Percentiles rank a stretch among this genome's conserved stretches.
phyloP scores from a whole-genome alignment of 2,329 filamentous ascomycete genomes.

The Hymenoscyphus occultus region DNA sequence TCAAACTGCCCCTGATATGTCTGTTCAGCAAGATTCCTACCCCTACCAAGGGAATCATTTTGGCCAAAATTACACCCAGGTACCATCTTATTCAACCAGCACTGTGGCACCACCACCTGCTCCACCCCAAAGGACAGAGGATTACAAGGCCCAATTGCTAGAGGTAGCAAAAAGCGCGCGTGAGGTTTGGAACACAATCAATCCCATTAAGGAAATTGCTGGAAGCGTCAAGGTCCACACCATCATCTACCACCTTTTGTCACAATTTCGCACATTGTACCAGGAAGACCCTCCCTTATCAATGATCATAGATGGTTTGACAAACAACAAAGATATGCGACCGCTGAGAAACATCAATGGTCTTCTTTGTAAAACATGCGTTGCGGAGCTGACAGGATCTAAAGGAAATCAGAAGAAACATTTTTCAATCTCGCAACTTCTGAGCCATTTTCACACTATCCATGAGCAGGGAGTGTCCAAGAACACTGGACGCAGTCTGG shows the following conservation, averaged over 20 bases:
- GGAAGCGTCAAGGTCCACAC: slow-evolving; percentile 60
- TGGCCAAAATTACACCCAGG: slow-evolving; percentile 24
- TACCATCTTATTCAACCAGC: slow-evolving; percentile 31
- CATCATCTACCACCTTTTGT: slow-evolving; percentile 60
- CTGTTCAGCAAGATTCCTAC: slow-evolving; percentile 24
- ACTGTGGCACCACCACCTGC: slow-evolving; percentile 23
- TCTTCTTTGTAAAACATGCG: slow-evolving; percentile 55
- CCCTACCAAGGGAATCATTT: slow-evolving; percentile 23
- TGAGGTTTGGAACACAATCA: slow-evolving; percentile 61
- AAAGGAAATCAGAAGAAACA: slow-evolving; percentile 38
- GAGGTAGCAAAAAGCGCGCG: slow-evolving; percentile 54
- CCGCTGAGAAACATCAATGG: slow-evolving; percentile 53
- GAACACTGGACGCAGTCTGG: slow-evolving; percentile 33
- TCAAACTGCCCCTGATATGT: slow-evolving; percentile 22
- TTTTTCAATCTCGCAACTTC: slow-evolving; percentile 58
- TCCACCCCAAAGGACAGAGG: slow-evolving; percentile 39
- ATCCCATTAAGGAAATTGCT: slow-evolving; percentile 58
- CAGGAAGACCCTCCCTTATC: slow-evolving; percentile 53
- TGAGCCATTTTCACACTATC: slow-evolving; percentile 53
- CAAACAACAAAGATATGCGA: slow-evolving; percentile 55
- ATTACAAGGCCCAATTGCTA: slow-evolving; percentile 48
- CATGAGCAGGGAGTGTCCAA: slow-evolving; percentile 34
- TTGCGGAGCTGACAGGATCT: slow-evolving; percentile 34
- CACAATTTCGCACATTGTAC: slow-evolving; percentile 56
- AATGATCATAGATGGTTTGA: slow-evolving; percentile 58